Evolutionary conservation across 805 yeast species (phyloP), one percentile per base, ranked within the genome.

Genomic region (Candida easanensis): DNA sequence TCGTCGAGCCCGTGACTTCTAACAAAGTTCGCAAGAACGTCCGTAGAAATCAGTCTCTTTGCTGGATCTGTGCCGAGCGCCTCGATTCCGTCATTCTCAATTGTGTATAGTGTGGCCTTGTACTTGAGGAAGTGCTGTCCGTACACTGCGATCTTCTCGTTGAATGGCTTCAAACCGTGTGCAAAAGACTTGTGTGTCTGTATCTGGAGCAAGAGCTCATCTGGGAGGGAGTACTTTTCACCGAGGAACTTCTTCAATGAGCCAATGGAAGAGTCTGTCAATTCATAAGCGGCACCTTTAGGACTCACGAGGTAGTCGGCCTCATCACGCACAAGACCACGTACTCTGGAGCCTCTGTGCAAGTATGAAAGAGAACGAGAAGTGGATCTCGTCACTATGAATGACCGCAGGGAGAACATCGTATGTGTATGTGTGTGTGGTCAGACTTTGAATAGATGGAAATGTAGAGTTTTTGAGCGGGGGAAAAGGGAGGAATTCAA

Each of bases 171-270:
- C 49, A 77, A 70, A 9, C 96, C 97, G 66, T 88, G 95, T 5
- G 95, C 95, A 71, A 89, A 91, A 18, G 96, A 87, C 68, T 91
- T 91, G 68, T 91, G 97, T 5, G 97, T 90, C 56, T 90, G 69
- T 32, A 87, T 80, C 67, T 91, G 98, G 48, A 88, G 69, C 18
- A 84, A 66, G 45, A 84, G 52, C 6, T 73, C 72, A 55, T 87
- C 84, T 4, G 83, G 71, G 33, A 90, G 68, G 33, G 69, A 51
- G 56, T 71, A 81, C 47, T 74, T 69, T 18, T 68, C 69, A 22
- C 69, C 72, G 14, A 84, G 63, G 50, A 79, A 77, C 22, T 54
- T 48, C 54, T 78, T 77, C 41, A 82, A 63, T 23, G 71, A 67
- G 39, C 62, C 57, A 34, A 84, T 59, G 42, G 82, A 77, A 11